A percentile compares a stretch with the other conserved stretches of the same genome.
Conservation (phyloP, 2,329 filamentous ascomycete species). For the Fusarium sp. region DNA sequence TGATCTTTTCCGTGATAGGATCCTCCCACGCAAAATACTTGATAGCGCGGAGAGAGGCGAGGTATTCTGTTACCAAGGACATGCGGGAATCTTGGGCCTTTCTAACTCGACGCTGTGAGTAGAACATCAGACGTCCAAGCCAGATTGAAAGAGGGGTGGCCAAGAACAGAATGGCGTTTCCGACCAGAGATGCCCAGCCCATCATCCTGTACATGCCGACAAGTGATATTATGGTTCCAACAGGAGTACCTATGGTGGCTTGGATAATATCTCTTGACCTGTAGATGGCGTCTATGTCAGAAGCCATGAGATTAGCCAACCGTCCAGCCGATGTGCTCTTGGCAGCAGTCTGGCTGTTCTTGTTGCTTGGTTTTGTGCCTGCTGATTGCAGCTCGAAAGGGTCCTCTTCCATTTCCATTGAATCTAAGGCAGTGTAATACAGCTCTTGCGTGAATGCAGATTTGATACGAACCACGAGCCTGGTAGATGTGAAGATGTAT, state of each 20-base stretch:
- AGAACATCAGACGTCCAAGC: constrained; percentile 65
- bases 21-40: constrained; percentile 75
- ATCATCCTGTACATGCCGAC: constrained; percentile 69
- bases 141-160: constrained; percentile 66
- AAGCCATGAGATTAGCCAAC: constrained; percentile 71
- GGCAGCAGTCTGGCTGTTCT: constrained; percentile 48
- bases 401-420: constrained; percentile 71
- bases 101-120: constrained; percentile 66
- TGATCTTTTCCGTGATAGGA: constrained; percentile 65
- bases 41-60: constrained; percentile 70
- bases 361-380: constrained; percentile 47
- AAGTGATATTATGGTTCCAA: constrained; percentile 64
- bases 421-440: constrained; percentile 68
- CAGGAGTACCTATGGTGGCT: constrained; percentile 61
- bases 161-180: constrained; percentile 63
- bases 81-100: constrained; percentile 70
- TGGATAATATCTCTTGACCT: constrained; percentile 67
- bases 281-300: constrained; percentile 70
- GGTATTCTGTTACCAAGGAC: constrained; percentile 70
- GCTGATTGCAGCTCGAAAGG: constrained; percentile 56
- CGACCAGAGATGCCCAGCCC: constrained; percentile 69
- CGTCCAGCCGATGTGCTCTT: constrained; percentile 64
- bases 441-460: constrained; percentile 71
- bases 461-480: constrained; percentile 70
- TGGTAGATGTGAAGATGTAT: constrained; percentile 71